Conservation (phyloP, 306 rosid species). For the Prunus mongolica region DNA sequence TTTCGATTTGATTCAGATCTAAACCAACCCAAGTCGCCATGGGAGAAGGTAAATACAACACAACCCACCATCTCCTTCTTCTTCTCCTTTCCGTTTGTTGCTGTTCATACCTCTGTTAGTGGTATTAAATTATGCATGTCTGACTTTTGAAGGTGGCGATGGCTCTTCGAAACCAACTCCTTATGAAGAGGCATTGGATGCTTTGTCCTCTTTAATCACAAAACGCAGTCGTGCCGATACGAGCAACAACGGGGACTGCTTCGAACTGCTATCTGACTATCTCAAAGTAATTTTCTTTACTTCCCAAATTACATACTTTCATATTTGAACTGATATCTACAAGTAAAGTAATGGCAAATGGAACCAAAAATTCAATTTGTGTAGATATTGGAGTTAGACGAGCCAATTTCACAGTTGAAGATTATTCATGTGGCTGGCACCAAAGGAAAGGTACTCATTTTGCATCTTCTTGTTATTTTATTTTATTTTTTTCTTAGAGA, state of each 20-base stretch:
- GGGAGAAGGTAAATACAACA: conserved; percentile 21
- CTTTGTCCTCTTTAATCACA: conserved; percentile 76
- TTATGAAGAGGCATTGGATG: conserved; percentile 77
- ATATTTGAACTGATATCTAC: background rate
- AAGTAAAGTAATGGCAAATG: background rate
- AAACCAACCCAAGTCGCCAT: conserved; percentile 11
- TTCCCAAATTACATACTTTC: background rate
- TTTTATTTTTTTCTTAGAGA: too few relatives aligned
- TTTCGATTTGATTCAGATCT: conserved; percentile 20
- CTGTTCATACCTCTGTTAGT: background rate
- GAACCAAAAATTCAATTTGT: background rate
- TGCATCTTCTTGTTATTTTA: background rate
- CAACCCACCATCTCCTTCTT: background rate
- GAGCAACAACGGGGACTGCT: conserved; percentile 67
- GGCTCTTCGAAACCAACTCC: conserved; percentile 37
- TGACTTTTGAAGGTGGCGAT: conserved; percentile 32
- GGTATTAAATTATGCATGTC: conserved; percentile 1
- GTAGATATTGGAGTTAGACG: conserved; percentile 87
- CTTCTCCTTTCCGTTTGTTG: background rate
- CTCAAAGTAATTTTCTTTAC: conserved; percentile 43
- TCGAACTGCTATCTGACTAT: conserved; percentile 59
- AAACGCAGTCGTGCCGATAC: conserved; percentile 76
- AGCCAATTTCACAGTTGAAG: conserved; percentile 73
- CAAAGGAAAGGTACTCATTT: conserved; percentile 79
- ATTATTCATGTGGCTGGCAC: conserved; percentile 96